phyloP scores from a whole-genome alignment of 148 eudicot species.

The Rhododendron williamsianum region DNA sequence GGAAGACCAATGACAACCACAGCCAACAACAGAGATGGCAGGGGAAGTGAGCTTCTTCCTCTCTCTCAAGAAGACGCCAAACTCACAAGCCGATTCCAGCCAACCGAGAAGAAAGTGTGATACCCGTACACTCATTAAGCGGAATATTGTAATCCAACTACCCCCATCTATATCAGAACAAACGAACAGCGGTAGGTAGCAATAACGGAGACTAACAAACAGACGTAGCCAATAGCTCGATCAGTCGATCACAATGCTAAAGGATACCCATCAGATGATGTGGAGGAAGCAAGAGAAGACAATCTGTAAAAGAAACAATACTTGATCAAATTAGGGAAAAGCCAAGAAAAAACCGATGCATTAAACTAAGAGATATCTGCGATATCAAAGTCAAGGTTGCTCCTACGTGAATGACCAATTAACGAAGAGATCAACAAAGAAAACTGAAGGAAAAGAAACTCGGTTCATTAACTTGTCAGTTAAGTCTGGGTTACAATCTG shows the following conservation, averaged over 20 bases:
- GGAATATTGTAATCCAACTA: slow-evolving; percentile 14
- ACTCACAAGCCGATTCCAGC: slow-evolving; percentile 32
- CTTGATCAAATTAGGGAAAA: not conserved
- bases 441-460: not conserved
- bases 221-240: slow-evolving; percentile 4
- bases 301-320: slow-evolving; percentile 14
- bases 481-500: not conserved
- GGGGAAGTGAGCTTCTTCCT: slow-evolving; percentile 40
- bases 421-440: not conserved
- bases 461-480: not conserved
- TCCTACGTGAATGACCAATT: not conserved
- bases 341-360: not conserved
- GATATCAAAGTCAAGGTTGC: not conserved
- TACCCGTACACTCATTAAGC: slow-evolving; percentile 40
- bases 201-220: not conserved
- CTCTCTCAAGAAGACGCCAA: slow-evolving; percentile 39
- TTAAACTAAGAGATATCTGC: not conserved
- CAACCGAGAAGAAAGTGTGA: not conserved
- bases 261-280: slow-evolving; percentile 23
- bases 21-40: slow-evolving; percentile 28
- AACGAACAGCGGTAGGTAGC: not conserved
- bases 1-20: slow-evolving; percentile 18
- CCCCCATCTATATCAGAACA: slow-evolving; percentile 7
- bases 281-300: slow-evolving; percentile 13
- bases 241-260: slow-evolving; percentile 19